Evolutionary conservation across 2,329 filamentous ascomycete species (phyloP), one percentile per base, ranked within the genome.

Genomic region (Stenocarpella maydis): DNA sequence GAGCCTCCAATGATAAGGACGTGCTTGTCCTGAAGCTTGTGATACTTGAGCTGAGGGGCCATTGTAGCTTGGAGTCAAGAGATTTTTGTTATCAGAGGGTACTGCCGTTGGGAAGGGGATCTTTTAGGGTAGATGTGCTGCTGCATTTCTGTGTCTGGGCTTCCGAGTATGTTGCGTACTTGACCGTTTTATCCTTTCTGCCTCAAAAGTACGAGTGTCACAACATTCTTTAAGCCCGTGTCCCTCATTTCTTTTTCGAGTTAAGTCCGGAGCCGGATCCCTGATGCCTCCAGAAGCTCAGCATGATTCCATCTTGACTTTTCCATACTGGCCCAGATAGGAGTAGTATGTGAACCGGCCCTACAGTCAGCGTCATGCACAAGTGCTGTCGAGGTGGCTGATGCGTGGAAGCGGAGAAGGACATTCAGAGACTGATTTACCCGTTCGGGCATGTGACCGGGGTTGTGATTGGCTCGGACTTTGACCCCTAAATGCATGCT

Each of bases 1-100:
- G 87, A 86, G 53, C 88, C 90, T 53, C 90, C 90, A 58, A 92
- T 82, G 74, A 92, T 78, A 43, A 92, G 85, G 73, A 90, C 77
- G 70, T 78, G 79, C 43, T 75, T 75, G 72, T 73, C 73, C 39
- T 77, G 74, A 28, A 81, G 75, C 71, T 81, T 81, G 68, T 63
- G 65, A 73, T 77, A 78, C 52, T 67, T 67, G 31, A 55, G 50
- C 67, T 75, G 77, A 69, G 73, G 72, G 4, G 75, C 47, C 70
- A 76, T 77, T 28, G 1, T 31, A 34, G 24, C 21, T 15, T 10
- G 24, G 17, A 6, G 1, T 24, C 8, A 21, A 2, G 9, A 6
- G 15, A 28, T 5, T 21, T 34, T 4, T 47, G n/a, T 24, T 61
- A 7, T 26, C 7, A 34, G 14, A 47, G 3, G 34, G 10, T 34